These are phyloP conservation scores for Sonneratia alba DNA, from an alignment of 345 rosid species.

Conservation along the genomic window DNA sequence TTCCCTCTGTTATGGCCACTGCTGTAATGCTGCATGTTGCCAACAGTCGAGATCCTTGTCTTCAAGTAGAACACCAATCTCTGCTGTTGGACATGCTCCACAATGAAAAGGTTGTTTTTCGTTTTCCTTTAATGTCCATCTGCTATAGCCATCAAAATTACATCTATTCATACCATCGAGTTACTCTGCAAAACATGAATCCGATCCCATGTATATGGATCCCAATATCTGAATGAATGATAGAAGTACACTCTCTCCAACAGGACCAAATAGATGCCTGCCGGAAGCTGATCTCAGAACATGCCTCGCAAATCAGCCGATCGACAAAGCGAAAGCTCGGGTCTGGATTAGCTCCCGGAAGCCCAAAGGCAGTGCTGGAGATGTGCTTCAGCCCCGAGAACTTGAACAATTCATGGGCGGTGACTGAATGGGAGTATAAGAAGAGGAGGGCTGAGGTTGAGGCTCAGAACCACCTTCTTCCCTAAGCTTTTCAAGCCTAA, in stretches of 20 bases:
- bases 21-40: conserved; percentile 49
- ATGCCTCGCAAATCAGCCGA: conserved; percentile 17
- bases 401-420: conserved; percentile 46
- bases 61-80: conserved; percentile 29
- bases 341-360: conserved; percentile 30
- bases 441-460: conserved; percentile 23
- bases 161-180: background rate
- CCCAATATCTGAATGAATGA: background rate
- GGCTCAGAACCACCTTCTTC: conserved; percentile 2
- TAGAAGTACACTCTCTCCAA: background rate
- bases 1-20: conserved; percentile 53
- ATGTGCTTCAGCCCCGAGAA: conserved; percentile 50
- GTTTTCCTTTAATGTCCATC: too few species aligned
- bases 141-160: background rate
- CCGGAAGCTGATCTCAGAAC: conserved; percentile 31
- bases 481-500: background rate
- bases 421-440: conserved; percentile 22
- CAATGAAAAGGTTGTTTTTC: conserved; percentile 28
- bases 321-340: conserved; percentile 46
- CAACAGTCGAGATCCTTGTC: conserved; percentile 28
- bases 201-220: background rate
- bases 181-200: background rate
- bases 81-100: conserved; percentile 35
- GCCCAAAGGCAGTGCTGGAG: conserved; percentile 61
- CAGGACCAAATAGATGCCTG: conserved; percentile 50